Evolutionary conservation across 352 stramenopile genomes (phyloP), one percentile per base, ranked within the genome.

Genomic region (Phytophthora lateralis): DNA sequence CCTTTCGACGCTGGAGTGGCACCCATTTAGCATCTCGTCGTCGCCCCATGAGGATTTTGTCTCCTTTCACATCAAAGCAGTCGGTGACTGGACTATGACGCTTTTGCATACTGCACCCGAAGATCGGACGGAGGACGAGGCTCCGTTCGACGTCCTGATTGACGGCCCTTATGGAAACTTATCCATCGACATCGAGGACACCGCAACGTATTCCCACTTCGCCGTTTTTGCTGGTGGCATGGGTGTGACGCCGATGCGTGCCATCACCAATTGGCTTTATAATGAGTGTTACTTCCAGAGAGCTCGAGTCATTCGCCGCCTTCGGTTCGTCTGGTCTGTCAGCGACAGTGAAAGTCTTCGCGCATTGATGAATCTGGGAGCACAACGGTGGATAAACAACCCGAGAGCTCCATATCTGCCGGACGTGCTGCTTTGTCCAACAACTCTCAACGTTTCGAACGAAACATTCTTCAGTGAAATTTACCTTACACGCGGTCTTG

Each of bases 11-110:
- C 39, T 83, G 0, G 71, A 96, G 66, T 96, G 87, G 85, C 89
- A 97, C 65, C 87, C 89, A n/a, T 96, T 94, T 59, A 91, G 78
- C 6, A 80, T 96, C 27, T 89, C 82, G 9, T 91, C 78, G 14
- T 80, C 76, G 2, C 84, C 85, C 0, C 60, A 75, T 15, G 79
- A 94, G 72, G 26, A 73, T 34, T 48, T 77, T 38, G 65, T 88
- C 21, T 77, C 63, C 1, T 74, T 93, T 44, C 78, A 88, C 44
- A 76, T 91, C 57, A 78, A 75, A 29, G 58, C 70, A 5, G 35
- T 76, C 0, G 82, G 80, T 20, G 80, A 90, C 42, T 90, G 82
- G 82, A 91, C 80, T 15, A 69, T 63, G 27, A 68, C 66, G 15
- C 70, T 91, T 0, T 42, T 68, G 46, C 17, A 57, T 57, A 18